Conservation (phyloP, 345 rosid genomes). For the Raphanus raphanistrum region DNA sequence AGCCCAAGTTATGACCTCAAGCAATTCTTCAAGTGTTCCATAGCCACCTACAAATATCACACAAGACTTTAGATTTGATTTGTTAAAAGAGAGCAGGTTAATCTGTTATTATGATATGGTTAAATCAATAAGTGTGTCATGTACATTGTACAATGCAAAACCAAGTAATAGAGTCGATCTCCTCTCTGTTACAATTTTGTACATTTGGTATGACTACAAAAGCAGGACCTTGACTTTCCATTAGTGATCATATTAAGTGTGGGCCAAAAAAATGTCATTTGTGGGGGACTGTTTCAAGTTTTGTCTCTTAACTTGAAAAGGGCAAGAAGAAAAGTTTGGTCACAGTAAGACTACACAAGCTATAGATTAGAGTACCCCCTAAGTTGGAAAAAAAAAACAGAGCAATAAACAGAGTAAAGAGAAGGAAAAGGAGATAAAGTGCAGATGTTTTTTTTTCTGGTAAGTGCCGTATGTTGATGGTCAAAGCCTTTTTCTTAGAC, state of each 20-base stretch:
- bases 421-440: neutral
- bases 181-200: slow-evolving; percentile 19
- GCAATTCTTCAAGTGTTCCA: slow-evolving; percentile 96
- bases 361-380: slow-evolving; percentile 4
- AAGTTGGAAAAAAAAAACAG: slow-evolving; percentile 25
- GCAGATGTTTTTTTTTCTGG: no score
- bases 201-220: slow-evolving; percentile 27
- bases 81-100: neutral
- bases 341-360: slow-evolving; percentile 39
- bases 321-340: slow-evolving; percentile 28
- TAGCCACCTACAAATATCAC: slow-evolving; percentile 68
- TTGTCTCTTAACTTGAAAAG: slow-evolving; percentile 35
- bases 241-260: slow-evolving; percentile 41
- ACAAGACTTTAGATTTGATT: neutral
- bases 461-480: slow-evolving; percentile 76
- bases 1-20: slow-evolving; percentile 99
- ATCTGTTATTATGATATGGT: slow-evolving; percentile 3
- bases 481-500: slow-evolving; percentile 50
- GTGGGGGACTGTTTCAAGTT: slow-evolving; percentile 37
- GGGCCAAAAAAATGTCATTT: slow-evolving; percentile 38
- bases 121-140: slow-evolving; percentile 25
- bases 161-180: slow-evolving; percentile 11
- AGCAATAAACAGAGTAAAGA: slow-evolving; percentile 25
- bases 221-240: slow-evolving; percentile 30
- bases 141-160: slow-evolving; percentile 9